Base-by-base conservation (phyloP, 768 basidiomycete species). In the Pleurotus pulmonarius region DNA sequence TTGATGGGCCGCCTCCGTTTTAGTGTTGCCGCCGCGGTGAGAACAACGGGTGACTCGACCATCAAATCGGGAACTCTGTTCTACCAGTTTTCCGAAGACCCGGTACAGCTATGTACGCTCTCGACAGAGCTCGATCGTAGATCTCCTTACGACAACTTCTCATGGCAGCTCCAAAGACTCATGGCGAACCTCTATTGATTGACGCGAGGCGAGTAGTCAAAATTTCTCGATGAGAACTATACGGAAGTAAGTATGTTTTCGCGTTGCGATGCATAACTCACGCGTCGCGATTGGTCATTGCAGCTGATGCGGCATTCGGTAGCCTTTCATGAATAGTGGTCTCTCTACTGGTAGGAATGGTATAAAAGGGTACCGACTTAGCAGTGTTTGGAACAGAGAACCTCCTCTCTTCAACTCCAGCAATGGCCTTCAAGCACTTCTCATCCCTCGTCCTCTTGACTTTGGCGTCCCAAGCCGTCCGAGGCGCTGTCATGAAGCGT, bases 401-500 rank as follows among this genome's bases (percentile, higher is more conserved):
- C 6, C 38, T 24, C 51, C 4, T 12, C 39, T 40, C 51, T 55
- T 25, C 15, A n/a, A 37, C 45, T 16, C 20, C 20, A 44, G 34
- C n/a, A 40, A 55, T 55, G 54, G 54, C 54, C 34, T 46, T 55
- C 54, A 55, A 55, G 45, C 13, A 37, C 45, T 37, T 55, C 45
- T 55, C 47, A 7, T 24, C 54, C 43, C 44, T 55, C 20, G 8
- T 55, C 41, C 37, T 55, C 54, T 13, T 46, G 18, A 20, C 29
- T 8, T 20, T 45, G 26, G 54, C 54, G 29, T 15, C 45, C 8
- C 26, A 45, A 46, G 54, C 45, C 15, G 54, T 46, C 13, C 41
- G 44, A 15, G 41, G 54, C 55, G 49, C 58, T 16, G 41, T 58
- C 24, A 41, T 52, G 43, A 60, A 53, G 34, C 59, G 59, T 49